Conservation (phyloP, 2,329 filamentous ascomycete genomes). For the Macrophomina tecta region DNA sequence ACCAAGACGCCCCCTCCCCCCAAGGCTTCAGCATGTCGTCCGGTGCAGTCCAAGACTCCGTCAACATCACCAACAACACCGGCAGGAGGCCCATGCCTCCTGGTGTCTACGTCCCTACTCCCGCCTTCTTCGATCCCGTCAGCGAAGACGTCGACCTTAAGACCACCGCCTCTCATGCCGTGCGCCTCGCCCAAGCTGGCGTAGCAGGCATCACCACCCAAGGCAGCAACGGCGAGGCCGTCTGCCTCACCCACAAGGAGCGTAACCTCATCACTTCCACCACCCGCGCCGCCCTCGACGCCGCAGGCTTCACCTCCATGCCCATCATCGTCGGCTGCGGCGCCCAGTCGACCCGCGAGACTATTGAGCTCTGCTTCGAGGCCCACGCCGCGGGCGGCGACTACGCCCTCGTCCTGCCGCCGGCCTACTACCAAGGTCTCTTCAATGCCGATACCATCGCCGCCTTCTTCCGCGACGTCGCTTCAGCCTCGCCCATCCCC, state of each 20-base stretch:
- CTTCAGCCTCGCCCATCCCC: constrained; percentile 66
- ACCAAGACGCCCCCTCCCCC: constrained; percentile 47
- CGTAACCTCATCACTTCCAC: constrained; percentile 71
- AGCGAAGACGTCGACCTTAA: constrained; percentile 50
- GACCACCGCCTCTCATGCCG: constrained; percentile 55
- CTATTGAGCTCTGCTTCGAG: constrained; percentile 71
- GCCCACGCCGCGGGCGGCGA: constrained; percentile 73
- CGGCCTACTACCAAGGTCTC: constrained; percentile 74
- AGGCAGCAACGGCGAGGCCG: constrained; percentile 83
- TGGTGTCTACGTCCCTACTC: constrained; percentile 53
- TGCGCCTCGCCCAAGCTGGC: constrained; percentile 74
- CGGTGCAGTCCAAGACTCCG: constrained; percentile 33
- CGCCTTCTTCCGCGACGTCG: constrained; percentile 70
- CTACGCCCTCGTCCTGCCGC: constrained; percentile 77
- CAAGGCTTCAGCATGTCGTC: constrained; percentile 38
- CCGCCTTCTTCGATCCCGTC: constrained; percentile 51
- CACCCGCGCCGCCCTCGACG: constrained; percentile 72
- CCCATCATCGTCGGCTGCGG: constrained; percentile 80
- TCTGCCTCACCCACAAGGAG: constrained; percentile 75
- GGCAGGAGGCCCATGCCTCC: constrained; percentile 43
- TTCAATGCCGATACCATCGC: constrained; percentile 66
- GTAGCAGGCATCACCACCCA: constrained; percentile 77
- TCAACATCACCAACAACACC: constrained; percentile 26
- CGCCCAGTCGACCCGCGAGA: constrained; percentile 74
- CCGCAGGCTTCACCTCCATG: constrained; percentile 67